Conservation (phyloP, 495 filamentous ascomycete genomes). For the Aspergillus sclerotioniger region DNA sequence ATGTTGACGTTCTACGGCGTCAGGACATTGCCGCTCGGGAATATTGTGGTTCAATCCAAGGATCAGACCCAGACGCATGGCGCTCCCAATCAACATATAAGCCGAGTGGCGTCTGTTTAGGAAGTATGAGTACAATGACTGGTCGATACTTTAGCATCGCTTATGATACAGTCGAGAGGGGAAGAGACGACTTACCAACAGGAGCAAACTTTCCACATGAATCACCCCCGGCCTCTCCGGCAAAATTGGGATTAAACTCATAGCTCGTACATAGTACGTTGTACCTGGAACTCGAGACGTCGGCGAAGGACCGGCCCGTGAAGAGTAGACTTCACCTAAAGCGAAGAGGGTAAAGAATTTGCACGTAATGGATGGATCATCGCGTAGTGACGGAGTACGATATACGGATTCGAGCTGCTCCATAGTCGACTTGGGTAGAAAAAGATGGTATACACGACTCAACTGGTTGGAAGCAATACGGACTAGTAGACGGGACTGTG, state of each 20-base stretch:
- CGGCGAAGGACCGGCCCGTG: constrained; percentile 11
- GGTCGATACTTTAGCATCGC: constrained; percentile 4
- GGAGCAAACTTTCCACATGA: constrained; percentile 26
- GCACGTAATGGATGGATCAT: constrained; percentile 25
- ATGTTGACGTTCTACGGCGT: constrained; percentile 29
- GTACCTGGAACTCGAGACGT: constrained; percentile 28
- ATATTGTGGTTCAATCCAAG: constrained; percentile 36
- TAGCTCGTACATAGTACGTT: constrained; percentile 31
- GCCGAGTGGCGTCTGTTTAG: constrained; percentile 34
- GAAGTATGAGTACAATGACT: constrained; percentile 35
- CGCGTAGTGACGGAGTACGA: constrained; percentile 5
- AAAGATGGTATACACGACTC: constrained; percentile 30
- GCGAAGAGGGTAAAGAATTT: constrained; percentile 36
- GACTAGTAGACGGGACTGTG: constrained; percentile 27
- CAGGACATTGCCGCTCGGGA: constrained; percentile 26
- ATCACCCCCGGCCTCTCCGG: constrained; percentile 28
- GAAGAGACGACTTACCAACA: constrained; percentile 20
- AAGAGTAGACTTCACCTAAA: constrained; percentile 32
- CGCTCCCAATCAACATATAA: constrained; percentile 28
- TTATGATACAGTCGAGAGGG: not conserved
- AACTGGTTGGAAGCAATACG: constrained; percentile 27
- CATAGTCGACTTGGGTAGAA: constrained; percentile 26
- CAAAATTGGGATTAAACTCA: constrained; percentile 30
- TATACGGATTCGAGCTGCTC: constrained; percentile 26
- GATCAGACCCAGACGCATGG: constrained; percentile 28